Conservation (phyloP, 345 rosid genomes). For the Lagerstroemia speciosa region DNA sequence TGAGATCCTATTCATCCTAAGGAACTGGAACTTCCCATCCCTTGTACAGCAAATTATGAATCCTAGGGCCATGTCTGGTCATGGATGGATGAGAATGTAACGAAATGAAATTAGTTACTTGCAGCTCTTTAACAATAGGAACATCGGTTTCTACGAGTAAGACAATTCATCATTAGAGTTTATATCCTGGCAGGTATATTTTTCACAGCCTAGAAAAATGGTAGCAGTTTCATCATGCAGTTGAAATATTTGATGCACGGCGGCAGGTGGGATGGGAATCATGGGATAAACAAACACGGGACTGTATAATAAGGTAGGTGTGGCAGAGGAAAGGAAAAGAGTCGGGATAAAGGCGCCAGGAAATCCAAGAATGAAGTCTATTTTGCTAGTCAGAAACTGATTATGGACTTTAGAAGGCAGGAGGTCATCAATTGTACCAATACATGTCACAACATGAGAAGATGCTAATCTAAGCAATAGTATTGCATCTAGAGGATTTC, state of each 20-base stretch:
- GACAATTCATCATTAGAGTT: background rate
- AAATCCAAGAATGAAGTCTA: no score
- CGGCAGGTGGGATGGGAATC: background rate
- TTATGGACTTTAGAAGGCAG: no score
- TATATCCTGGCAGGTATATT: background rate
- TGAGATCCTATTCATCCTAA: constrained; percentile 59
- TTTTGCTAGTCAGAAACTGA: no score
- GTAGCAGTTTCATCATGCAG: background rate
- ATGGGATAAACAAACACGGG: background rate
- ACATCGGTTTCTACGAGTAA: background rate
- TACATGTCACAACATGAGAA: no score
- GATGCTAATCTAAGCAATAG: no score
- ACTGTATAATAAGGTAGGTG: no score
- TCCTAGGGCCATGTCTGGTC: background rate
- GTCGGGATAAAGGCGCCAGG: no score
- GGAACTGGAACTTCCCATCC: background rate
- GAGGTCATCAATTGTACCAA: no score
- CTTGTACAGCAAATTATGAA: background rate
- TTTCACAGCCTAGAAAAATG: background rate
- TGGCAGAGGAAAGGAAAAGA: no score
- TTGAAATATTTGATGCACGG: background rate
- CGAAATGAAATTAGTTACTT: background rate
- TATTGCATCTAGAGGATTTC: no score
- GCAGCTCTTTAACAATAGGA: background rate
- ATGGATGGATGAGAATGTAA: background rate